These are phyloP conservation scores for Pelargonium hybrid DNA, from an alignment of 441 rosid genomes.

Conservation along the genomic window DNA sequence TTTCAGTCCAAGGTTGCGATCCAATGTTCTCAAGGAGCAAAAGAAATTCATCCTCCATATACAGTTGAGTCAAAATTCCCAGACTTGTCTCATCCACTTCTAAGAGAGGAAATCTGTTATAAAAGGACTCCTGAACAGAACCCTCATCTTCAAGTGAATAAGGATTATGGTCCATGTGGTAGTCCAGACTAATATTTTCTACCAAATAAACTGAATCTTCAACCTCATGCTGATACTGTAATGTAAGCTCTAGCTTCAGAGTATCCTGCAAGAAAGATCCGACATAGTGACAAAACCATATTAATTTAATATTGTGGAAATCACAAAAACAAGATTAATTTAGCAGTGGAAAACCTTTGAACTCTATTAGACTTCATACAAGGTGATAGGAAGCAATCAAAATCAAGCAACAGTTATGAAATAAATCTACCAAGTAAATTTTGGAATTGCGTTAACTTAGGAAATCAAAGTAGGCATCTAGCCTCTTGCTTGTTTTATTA, in stretches of 20 bases:
- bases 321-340: not conserved
- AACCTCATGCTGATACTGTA: constrained; percentile 28
- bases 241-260: constrained; percentile 21
- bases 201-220: constrained; percentile 42
- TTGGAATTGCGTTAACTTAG: not conserved
- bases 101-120: constrained; percentile 41
- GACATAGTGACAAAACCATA: constrained; percentile 6
- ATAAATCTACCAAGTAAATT: not conserved
- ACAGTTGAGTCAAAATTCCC: constrained; percentile 26
- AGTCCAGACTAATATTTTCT: constrained; percentile 37
- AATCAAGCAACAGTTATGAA: not conserved
- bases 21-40: constrained; percentile 37
- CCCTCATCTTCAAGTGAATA: constrained; percentile 37
- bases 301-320: constrained; percentile 11
- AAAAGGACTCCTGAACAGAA: constrained; percentile 28
- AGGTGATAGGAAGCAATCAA: not conserved
- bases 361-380: not conserved
- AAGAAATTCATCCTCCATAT: constrained; percentile 39
- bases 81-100: constrained; percentile 64
- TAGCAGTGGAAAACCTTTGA: not conserved
- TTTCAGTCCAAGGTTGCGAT: constrained; percentile 25
- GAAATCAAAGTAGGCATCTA: not conserved
- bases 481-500: not conserved
- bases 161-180: constrained; percentile 30
- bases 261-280: constrained; percentile 38